Evolutionary conservation across 129 eudicot genomes (phyloP).

Genomic region (Pittosporum tobira): DNA sequence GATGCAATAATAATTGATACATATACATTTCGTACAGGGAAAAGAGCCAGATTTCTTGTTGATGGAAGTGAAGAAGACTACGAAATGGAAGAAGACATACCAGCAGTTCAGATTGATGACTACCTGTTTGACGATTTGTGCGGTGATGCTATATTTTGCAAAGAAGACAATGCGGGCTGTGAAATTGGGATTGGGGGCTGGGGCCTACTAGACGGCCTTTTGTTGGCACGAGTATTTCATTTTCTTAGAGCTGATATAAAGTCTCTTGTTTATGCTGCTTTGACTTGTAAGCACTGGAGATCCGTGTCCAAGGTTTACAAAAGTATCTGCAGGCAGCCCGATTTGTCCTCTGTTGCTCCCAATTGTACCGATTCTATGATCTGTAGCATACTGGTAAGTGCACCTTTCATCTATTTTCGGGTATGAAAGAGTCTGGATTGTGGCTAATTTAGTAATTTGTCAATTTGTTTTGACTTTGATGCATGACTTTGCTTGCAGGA

Average conservation of each 20-base stretch:
- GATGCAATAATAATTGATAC: constrained; percentile 16
- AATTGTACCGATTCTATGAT: constrained; percentile 53
- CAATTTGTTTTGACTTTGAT: constrained; percentile 9
- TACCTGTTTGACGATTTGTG: constrained; percentile 60
- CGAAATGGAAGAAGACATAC: constrained; percentile 35
- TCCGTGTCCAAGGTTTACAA: constrained; percentile 57
- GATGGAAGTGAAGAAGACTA: constrained; percentile 53
- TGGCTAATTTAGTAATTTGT: not conserved
- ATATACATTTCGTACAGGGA: constrained; percentile 41
- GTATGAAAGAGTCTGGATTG: not conserved
- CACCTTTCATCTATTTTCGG: not conserved
- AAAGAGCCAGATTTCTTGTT: constrained; percentile 39
- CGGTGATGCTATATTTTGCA: constrained; percentile 42
- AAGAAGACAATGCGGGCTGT: constrained; percentile 22
- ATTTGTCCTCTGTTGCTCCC: constrained; percentile 49
- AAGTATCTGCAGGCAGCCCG: constrained; percentile 47
- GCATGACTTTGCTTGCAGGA: constrained; percentile 39
- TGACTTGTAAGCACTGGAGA: constrained; percentile 91
- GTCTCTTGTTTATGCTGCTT: constrained; percentile 63
- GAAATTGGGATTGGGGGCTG: constrained; percentile 36
- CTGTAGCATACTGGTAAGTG: constrained; percentile 58
- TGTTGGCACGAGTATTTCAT: constrained; percentile 77
- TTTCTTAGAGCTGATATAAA: constrained; percentile 66
- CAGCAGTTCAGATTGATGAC: constrained; percentile 28
- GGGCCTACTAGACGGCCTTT: constrained; percentile 69